A percentile compares a stretch with the other conserved stretches of the same genome.
Conservation (phyloP, 2,329 filamentous ascomycete genomes). For the Stagonosporopsis cucurbitacearum region DNA sequence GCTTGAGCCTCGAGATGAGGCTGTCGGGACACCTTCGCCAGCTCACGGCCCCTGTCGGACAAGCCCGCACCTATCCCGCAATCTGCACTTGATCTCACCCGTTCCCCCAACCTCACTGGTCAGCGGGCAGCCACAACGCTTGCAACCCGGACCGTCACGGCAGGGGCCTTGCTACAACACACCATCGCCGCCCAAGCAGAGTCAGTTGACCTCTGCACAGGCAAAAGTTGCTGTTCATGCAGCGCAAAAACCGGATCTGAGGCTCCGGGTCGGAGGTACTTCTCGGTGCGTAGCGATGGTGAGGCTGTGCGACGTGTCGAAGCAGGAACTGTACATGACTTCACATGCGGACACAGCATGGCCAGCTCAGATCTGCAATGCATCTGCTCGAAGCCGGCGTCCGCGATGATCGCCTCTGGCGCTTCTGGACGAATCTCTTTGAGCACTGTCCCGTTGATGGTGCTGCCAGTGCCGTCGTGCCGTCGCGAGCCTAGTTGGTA, state of each 20-base stretch:
- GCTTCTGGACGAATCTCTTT: slow-evolving; percentile 24
- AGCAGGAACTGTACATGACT: slow-evolving; percentile 17
- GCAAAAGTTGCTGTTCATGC: slow-evolving; percentile 20
- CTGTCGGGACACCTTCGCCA: slow-evolving; percentile 20
- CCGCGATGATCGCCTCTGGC: slow-evolving; percentile 37
- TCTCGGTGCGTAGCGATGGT: slow-evolving; percentile 17
- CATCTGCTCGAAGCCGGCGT: slow-evolving; percentile 25
- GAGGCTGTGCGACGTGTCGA: slow-evolving; percentile 27
- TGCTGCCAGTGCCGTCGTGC: slow-evolving; percentile 25
- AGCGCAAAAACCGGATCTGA: slow-evolving; percentile 13
- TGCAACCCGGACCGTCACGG: slow-evolving; percentile 24
- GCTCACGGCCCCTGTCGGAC: slow-evolving; percentile 8
- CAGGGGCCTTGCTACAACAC: slow-evolving; percentile 11
- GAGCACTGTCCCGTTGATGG: slow-evolving; percentile 16
- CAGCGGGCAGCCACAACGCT: slow-evolving; percentile 27
- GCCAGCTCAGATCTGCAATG: slow-evolving; percentile 37
- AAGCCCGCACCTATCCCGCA: slow-evolving; percentile 16
- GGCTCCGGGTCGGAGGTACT: slow-evolving; percentile 2
- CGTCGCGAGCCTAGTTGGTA: slow-evolving; percentile 31
- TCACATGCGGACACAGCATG: slow-evolving; percentile 29
- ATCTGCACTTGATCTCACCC: slow-evolving; percentile 16
- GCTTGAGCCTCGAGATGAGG: slow-evolving; percentile 32
- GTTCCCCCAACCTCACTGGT: slow-evolving; percentile 15
- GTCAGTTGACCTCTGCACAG: slow-evolving; percentile 23
- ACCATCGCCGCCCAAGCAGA: slow-evolving; percentile 26